phyloP scores from a whole-genome alignment of 2,329 filamentous ascomycete species.

The Zymoseptoria brevis region DNA sequence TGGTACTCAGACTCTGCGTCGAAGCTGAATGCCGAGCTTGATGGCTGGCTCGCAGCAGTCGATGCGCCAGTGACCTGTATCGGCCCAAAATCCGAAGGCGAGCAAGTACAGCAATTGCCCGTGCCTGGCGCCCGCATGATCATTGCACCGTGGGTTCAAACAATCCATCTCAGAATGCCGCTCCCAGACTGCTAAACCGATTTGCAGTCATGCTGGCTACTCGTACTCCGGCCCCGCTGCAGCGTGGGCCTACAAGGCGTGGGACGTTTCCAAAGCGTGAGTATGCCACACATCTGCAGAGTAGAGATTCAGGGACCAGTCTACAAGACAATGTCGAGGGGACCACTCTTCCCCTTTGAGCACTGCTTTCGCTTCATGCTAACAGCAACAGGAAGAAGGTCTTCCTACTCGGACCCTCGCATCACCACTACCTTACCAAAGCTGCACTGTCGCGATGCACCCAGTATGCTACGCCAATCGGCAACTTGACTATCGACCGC shows the following conservation, averaged over 20 bases:
- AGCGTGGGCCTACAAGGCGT: conserved; percentile 86
- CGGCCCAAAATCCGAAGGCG: conserved; percentile 37
- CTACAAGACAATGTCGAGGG: not conserved
- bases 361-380: conserved; percentile 1
- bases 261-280: conserved; percentile 70
- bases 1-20: conserved; percentile 68
- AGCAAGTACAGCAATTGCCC: conserved; percentile 47
- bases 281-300: conserved; percentile 20
- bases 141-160: conserved; percentile 68
- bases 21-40: conserved; percentile 60
- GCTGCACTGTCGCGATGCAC: conserved; percentile 68
- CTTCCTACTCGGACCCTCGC: conserved; percentile 87
- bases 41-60: conserved; percentile 65
- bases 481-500: conserved; percentile 58
- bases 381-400: conserved; percentile 59
- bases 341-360: not conserved
- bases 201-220: conserved; percentile 79
- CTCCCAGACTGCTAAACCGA: conserved; percentile 23
- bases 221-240: conserved; percentile 84
- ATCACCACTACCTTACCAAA: conserved; percentile 71
- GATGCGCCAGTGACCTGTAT: conserved; percentile 57
- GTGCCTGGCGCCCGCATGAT: conserved; percentile 69
- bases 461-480: conserved; percentile 66
- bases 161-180: conserved; percentile 8
- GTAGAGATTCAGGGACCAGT: not conserved